Percentiles rank a stretch among this genome's conserved stretches.
phyloP scores from a whole-genome alignment of 805 yeast genomes.

The Soucietia sequanensis region DNA sequence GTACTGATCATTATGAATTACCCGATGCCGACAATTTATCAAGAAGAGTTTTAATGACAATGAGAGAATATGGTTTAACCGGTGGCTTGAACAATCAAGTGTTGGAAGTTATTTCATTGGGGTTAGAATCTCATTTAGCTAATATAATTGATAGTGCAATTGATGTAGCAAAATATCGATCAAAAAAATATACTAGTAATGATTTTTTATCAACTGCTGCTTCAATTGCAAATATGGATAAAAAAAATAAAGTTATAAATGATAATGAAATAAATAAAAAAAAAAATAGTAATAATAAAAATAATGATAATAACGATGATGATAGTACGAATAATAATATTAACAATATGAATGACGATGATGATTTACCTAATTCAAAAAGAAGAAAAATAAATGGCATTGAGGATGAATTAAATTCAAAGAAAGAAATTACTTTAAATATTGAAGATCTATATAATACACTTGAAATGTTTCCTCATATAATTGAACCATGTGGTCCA shows the following conservation, averaged over 20 bases:
- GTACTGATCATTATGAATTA: conserved; percentile 73
- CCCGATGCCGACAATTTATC: conserved; percentile 76
- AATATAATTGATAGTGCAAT: conserved; percentile 71
- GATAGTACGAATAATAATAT: conserved; percentile 8
- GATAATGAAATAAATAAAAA: conserved; percentile 13
- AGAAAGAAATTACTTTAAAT: conserved; percentile 44
- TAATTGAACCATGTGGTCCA: conserved; percentile 69
- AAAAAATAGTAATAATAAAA: conserved; percentile 24
- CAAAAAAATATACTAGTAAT: conserved; percentile 41
- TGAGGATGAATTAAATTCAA: conserved; percentile 1
- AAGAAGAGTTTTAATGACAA: conserved; percentile 71
- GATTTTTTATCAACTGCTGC: conserved; percentile 29
- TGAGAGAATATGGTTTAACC: conserved; percentile 85
- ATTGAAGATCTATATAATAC: conserved; percentile 69
- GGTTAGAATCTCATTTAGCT: conserved; percentile 78
- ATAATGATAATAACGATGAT: conserved; percentile 4
- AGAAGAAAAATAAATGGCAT: conserved; percentile 11
- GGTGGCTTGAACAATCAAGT: conserved; percentile 78
- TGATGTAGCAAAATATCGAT: conserved; percentile 66
- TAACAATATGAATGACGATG: conserved; percentile 4
- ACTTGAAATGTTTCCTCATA: conserved; percentile 60
- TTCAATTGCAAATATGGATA: conserved; percentile 16
- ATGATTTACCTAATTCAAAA: conserved; percentile 9
- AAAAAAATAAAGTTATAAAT: conserved; percentile 16
- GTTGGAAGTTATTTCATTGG: conserved; percentile 74